Conservation (phyloP, 768 basidiomycete genomes). For the Podaxis sp. region DNA sequence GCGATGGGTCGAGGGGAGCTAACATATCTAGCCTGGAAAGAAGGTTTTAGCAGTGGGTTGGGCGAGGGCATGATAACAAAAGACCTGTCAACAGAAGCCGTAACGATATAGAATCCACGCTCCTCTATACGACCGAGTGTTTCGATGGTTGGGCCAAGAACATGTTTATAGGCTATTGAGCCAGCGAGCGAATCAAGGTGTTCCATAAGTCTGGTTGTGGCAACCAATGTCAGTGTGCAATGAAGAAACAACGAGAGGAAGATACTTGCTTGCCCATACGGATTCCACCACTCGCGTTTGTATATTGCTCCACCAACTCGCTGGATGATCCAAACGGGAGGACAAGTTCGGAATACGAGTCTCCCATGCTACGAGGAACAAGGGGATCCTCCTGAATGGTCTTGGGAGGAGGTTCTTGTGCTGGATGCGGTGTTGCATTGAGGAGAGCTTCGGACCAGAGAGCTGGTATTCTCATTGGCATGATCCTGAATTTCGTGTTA, state of each 20-base stretch:
- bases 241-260: neutral
- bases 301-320: constrained; percentile 60
- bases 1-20: constrained; percentile 48
- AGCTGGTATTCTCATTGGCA: constrained; percentile 48
- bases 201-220: constrained; percentile 54
- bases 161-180: constrained; percentile 79
- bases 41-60: neutral
- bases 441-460: constrained; percentile 60
- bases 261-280: constrained; percentile 54
- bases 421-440: constrained; percentile 24
- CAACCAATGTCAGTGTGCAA: neutral
- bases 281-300: constrained; percentile 66
- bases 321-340: constrained; percentile 62
- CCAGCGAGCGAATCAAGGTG: constrained; percentile 84
- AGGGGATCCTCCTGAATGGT: constrained; percentile 22
- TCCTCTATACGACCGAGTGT: constrained; percentile 52
- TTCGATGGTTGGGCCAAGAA: constrained; percentile 61
- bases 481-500: constrained; percentile 31
- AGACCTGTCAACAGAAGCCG: constrained; percentile 76
- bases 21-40: constrained; percentile 62
- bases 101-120: constrained; percentile 77
- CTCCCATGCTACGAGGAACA: constrained; percentile 56
- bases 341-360: constrained; percentile 64
- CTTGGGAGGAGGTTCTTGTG: constrained; percentile 13
- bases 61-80: neutral